Percentiles rank a stretch among this genome's conserved stretches.
Conservation (phyloP, 805 yeast genomes). For the Candida peoriensis region DNA sequence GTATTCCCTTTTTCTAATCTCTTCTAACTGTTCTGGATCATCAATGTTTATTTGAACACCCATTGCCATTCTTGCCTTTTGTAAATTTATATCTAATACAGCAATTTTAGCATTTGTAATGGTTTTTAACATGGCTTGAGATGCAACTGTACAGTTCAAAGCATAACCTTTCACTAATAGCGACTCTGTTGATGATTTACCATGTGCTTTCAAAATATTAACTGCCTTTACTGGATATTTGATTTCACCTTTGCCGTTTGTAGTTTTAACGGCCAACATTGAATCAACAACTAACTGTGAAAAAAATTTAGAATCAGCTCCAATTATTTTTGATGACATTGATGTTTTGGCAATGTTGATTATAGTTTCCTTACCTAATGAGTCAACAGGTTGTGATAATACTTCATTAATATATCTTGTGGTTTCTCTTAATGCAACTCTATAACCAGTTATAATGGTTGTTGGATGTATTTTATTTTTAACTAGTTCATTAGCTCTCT, state of each 20-base stretch:
- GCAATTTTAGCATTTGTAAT: conserved; percentile 74
- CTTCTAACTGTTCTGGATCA: conserved; percentile 94
- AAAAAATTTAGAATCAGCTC: conserved; percentile 88
- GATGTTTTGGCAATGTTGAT: conserved; percentile 93
- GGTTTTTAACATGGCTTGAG: conserved; percentile 89
- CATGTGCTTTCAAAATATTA: conserved; percentile 93
- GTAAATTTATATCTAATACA: conserved; percentile 87
- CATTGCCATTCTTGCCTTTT: conserved; percentile 95
- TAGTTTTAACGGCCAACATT: conserved; percentile 88
- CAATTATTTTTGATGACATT: conserved; percentile 95
- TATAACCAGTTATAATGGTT: conserved; percentile 93
- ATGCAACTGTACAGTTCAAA: conserved; percentile 92
- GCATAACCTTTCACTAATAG: conserved; percentile 91
- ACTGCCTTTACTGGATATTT: conserved; percentile 97
- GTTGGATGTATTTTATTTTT: conserved; percentile 96
- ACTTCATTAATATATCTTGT: conserved; percentile 77
- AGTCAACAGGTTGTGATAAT: conserved; percentile 72
- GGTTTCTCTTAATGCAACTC: conserved; percentile 91
- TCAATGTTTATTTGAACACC: conserved; percentile 96
- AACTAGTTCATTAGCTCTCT: conserved; percentile 90
- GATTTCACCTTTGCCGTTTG: conserved; percentile 79
- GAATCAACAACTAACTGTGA: conserved; percentile 91
- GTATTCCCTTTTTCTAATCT: conserved; percentile 89
- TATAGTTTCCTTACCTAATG: conserved; percentile 71
- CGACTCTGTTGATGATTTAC: conserved; percentile 86